Base-by-base conservation (phyloP, 192 early-diverging fungal species). In the Backusella liffmaniae region DNA sequence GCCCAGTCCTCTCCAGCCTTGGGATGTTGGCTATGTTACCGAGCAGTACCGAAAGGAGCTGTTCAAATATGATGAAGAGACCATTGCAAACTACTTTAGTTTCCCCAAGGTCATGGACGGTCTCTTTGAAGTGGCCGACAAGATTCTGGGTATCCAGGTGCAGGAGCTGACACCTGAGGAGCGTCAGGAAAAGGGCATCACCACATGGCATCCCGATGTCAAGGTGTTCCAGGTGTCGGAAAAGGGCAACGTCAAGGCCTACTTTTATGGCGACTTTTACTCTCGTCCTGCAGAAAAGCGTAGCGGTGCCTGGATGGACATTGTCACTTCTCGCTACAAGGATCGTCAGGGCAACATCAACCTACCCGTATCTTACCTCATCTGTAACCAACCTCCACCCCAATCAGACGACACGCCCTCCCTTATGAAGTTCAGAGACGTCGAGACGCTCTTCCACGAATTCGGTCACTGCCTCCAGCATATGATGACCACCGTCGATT, bases 191-290 rank as follows among this genome's bases (percentile, higher is more conserved):
- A 75, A 82, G 5, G 79, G 77, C 1, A 70, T 89, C 29, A 83
- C 85, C 1, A 84, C 75, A 0, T 90, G 89, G 89, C 80, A 88
- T 71, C 76, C 83, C 51, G 89, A 90, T 59, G 89, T 88, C 72
- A 87, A 85, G 73, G 80, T 88, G 4, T 90, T 86, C 71, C 83
- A 86, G 67, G 85, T 88, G 0, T 69, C 77, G 23, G 89, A 90
- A 18, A 76, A 82, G 5, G 80, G 77, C 4, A 53, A 81, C 3
- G 77, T 70, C 9, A 79, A 83, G 51, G 89, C 89, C 0, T 90
- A 88, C 71, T 90, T 90, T 65, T 90, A 90, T 69, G 89, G 89
- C 4, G 89, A 90, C 59, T 90, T 90, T 75, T 86, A 86, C 42
- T 83, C 81, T 46, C 80, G 89, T 0, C 85, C 86, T 15, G 84